Evolutionary conservation across 345 rosid genomes (phyloP), one percentile per base, ranked within the genome.

Genomic region (Cardiospermum halicacabum): DNA sequence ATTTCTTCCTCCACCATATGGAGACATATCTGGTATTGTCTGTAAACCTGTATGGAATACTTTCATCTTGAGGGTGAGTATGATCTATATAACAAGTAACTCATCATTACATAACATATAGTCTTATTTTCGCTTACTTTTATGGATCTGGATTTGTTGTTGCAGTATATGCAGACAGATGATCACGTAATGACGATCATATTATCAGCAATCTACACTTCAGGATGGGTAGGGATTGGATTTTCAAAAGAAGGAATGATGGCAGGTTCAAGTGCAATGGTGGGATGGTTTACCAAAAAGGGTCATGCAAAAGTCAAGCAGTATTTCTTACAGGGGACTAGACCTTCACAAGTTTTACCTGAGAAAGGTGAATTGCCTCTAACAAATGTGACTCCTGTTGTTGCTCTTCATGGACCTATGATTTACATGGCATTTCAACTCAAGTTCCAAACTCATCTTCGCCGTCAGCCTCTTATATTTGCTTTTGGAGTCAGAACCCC

Each of bases 171-270:
- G 51, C 82, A 88, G 68, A 80, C 83, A 49, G 81, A 77, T 73
- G 92, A 87, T 57, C 81, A 80, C 59, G 76, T 81, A 15, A 72
- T 84, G 80, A 93, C 96, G 5, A 82, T 86, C 12, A 72, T 93
- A 63, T 22, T 86, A 43, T 90, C 97, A 1, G 97, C 89, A 18
- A 47, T 81, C n/a, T 93, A 90, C 68, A 89, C 97, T 0, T 84
- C 83, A 10, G 98, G 98, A 11, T 90, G 98, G 98, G 94, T 88
- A 8, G 92, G 97, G 11, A 82, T 93, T 0, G 98, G 97, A 7
- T 93, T 90, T 71, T 93, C 97, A 0, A 85, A 59, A 72, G 88
- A 88, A 30, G 97, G 98, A n/a, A 75, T 71, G 82, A 93, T 93
- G 98, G 77, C 77, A 21, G 98, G 98, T 27, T 88, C 97, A 1